Base-by-base conservation (phyloP, 2,329 filamentous ascomycete species). In the Penicillium brasilianum region DNA sequence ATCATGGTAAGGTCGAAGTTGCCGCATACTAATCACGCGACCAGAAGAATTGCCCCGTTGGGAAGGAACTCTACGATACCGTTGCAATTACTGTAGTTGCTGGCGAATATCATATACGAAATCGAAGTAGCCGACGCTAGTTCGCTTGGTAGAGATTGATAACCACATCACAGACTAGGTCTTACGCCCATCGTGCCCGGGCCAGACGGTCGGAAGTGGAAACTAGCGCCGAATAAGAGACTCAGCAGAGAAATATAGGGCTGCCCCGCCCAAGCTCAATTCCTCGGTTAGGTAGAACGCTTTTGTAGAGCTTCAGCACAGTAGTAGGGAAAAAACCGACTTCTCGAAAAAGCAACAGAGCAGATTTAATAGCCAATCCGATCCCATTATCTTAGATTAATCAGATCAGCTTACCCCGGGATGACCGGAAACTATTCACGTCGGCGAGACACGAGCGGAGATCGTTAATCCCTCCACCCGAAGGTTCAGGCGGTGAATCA, bases 401-500 rank as follows among this genome's bases (percentile, higher is more conserved):
- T 51, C 11, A 22, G 34, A 37, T 39, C 50, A 53, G 18, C 20
- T 16, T 22, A 58, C 11, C 36, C 56, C 18, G 48, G 46, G 20
- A 6, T 34, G 22, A 14, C 22, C 44, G 49, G 36, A 13, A 32
- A 25, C 13, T 30, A 36, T 14, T 18, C 39, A 46, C 25, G n/a
- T 49, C 54, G 20, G 16, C n/a, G 46, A 54, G 30, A 22, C 18
- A 46, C 18, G 50, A 50, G 41, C 50, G 50, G 50, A 49, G 32
- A 49, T 8, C 14, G 7, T 58, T 50, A 49, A 57, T 58, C 55
- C 49, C 46, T 53, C 55, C 3, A 32, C 51, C 57, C 36, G 50
- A 52, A 51, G 20, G 28, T 53, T 56, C 56, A 61, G 62, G 64
- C 64, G 62, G 62, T 66, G 64, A 65, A 65, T 57, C 55, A 13